Conservation (phyloP, 177 flowering plant genomes). For the Viscum album region DNA sequence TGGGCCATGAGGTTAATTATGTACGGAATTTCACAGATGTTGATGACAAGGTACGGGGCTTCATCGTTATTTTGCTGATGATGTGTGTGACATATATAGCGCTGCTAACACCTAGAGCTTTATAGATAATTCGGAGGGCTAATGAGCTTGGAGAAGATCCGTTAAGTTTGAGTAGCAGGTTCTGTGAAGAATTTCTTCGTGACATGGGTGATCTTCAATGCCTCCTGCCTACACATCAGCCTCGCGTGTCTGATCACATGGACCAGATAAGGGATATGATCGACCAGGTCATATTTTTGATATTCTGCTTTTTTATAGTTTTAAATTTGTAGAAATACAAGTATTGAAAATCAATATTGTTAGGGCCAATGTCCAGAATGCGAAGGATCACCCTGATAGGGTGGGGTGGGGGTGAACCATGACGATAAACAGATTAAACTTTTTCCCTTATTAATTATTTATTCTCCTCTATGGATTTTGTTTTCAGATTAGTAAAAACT, state of each 20-base stretch:
- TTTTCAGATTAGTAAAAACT: no score
- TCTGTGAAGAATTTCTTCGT: conserved; percentile 55
- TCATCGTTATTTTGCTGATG: not conserved
- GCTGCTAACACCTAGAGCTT: not conserved
- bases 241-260: conserved; percentile 75
- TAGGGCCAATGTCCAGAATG: no score
- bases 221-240: conserved; percentile 65
- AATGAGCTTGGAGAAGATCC: conserved; percentile 72
- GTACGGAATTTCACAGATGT: conserved; percentile 91
- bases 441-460: no score
- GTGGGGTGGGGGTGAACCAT: not conserved
- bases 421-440: no score
- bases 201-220: conserved; percentile 87
- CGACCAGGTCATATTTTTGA: conserved; percentile 35
- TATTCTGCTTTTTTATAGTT: conserved; percentile 2
- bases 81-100: not conserved
- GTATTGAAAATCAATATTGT: not conserved
- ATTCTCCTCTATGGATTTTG: no score
- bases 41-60: conserved; percentile 75
- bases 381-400: no score
- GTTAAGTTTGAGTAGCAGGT: conserved; percentile 43
- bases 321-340: not conserved
- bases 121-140: conserved; percentile 70
- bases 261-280: conserved; percentile 70
- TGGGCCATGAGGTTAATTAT: conserved; percentile 73